Base-by-base conservation (phyloP, 2,329 filamentous ascomycete species). In the Camillea tinctor region DNA sequence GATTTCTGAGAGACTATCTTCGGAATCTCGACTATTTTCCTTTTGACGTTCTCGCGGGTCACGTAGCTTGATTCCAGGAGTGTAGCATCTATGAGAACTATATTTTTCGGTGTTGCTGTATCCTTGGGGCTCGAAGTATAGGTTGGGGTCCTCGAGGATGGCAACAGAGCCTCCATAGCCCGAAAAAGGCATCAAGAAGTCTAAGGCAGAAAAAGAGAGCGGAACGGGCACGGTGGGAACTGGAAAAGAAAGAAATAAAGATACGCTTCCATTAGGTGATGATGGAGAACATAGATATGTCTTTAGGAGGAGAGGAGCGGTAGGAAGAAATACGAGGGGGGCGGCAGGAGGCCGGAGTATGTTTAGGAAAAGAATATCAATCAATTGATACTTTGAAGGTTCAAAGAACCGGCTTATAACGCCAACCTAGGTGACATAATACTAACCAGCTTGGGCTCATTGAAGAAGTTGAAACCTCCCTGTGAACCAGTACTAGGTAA, bases 251-350 rank as follows among this genome's bases (percentile, higher is more conserved):
- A 55, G 63, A 57, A 53, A 62, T 65, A 40, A 69, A 52, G 22
- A 69, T 63, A 21, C 64, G 61, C 64, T 64, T 65, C 55, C 59
- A 65, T 56, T 66, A 67, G 52, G 63, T 63, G 19, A 64, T 50
- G 36, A 57, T 59, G 51, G 57, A 64, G 54, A 56, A 59, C 64
- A 70, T n/a, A n/a, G n/a, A n/a, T n/a, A n/a, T 70, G 24, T 11
- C 60, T 62, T 22, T 64, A 63, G 62, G 57, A 60, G 8, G 55
- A 5, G 50, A 50, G 23, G 22, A 36, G 19, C 50, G 53, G n/a
- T n/a, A 55, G 57, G 55, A 40, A 23, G 3, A 26, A 8, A 59
- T 49, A 20, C 50, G 52, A 20, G n/a, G 50, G 8, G 21, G 54
- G 44, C 23, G 23, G 30, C 53, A 44, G 50, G 26, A 30, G 26